phyloP scores from a whole-genome alignment of 2,329 filamentous ascomycete genomes.

The Paracamarosporium sp. region DNA sequence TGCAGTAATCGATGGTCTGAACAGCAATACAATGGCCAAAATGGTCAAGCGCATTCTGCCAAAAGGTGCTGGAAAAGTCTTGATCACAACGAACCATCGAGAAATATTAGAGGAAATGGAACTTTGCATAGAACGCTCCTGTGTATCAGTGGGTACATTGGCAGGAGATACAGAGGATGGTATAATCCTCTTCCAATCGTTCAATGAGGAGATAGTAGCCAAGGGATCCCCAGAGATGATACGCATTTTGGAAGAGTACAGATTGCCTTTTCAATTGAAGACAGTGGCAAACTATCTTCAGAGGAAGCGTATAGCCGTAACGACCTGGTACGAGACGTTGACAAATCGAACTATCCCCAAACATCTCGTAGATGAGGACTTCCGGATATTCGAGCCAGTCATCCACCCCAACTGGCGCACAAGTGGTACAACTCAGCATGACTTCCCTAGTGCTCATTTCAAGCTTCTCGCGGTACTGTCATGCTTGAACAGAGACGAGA shows the following conservation, averaged over 20 bases:
- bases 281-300: not conserved
- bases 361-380: not conserved
- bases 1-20: slow-evolving; percentile 3
- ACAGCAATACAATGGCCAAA: not conserved
- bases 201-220: too few relatives aligned
- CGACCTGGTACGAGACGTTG: not conserved
- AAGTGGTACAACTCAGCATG: too few relatives aligned
- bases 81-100: slow-evolving; percentile 1
- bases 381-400: too few relatives aligned
- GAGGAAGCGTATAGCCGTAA: not conserved
- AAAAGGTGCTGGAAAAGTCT: not conserved
- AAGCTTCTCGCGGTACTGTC: not conserved
- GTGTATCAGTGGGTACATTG: not conserved
- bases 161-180: too few relatives aligned
- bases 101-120: not conserved
- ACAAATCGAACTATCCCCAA: not conserved
- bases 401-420: too few relatives aligned
- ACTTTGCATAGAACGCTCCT: not conserved
- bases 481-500: not conserved
- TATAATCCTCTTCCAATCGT: too few relatives aligned
- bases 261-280: not conserved
- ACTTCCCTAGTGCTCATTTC: not conserved
- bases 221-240: not conserved
- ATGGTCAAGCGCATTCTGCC: not conserved
- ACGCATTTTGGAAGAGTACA: not conserved